Evolutionary conservation across 345 rosid species (phyloP), one percentile per base, ranked within the genome.

Genomic region (Camelina neglecta): DNA sequence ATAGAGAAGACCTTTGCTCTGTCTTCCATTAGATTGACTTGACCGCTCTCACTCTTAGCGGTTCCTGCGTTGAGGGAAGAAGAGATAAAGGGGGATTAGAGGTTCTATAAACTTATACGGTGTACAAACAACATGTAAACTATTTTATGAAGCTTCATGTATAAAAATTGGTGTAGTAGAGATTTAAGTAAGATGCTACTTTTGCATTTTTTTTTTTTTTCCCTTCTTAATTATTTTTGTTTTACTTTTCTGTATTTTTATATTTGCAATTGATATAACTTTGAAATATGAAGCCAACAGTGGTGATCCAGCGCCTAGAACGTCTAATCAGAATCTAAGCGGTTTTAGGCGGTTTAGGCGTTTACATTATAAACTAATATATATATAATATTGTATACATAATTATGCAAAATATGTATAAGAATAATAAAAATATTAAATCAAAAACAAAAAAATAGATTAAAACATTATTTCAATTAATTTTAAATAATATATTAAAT

Each of bases 41-140:
- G 59, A 66, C 60, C 16, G 55, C 55, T 75, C 73, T 53, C 45
- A 55, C 58, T 18, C 50, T 18, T 33, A 35, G 74, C 24, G 49
- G 49, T 61, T 29, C 8, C 21, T 31, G 31, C 20, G 12, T 58
- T 59, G 21, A 2, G 42, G 72, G 60, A 77, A 56, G 66, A 71
- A 65, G 61, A 56, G 71, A 56, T 61, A 71, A 39, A 29, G 41
- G 31, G 13, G 36, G 8, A 23, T 23, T 23, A 7, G 2, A 29
- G 39, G 76, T 58, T 29, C 57, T 33, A 24, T 58, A 58, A 41
- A 47, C 65, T 20, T 62, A 54, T 65, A 64, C 62, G 24, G 0
- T 57, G 66, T 71, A 72, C 64, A 71, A 42, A 71, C n/a, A 12
- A 71, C n/a, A 12, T 72, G 68, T 77, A 50, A 47, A 65, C 35